Evolutionary conservation across 2,329 filamentous ascomycete species (phyloP), one percentile per base, ranked within the genome.

Genomic region (Paradendryphiella salina): DNA sequence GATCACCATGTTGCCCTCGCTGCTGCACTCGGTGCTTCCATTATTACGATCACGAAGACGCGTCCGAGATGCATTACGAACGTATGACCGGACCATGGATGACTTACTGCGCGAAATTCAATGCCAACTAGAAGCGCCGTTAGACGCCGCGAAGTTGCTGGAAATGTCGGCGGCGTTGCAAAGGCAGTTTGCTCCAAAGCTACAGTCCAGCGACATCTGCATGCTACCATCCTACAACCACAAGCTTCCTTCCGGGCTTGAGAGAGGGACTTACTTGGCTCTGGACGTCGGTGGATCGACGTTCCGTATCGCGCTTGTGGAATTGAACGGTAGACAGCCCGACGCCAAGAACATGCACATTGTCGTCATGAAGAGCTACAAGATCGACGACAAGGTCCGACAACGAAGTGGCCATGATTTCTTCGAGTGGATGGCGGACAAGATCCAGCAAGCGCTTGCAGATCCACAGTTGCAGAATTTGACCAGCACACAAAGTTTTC

Each of bases 171-270:
- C 57, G 38, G 65, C 69, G 50, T 65, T 80, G 53, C 74, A 77
- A 52, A 71, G 73, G 18, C 81, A 85, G 59, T 84, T 85, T 60
- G 72, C 74, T 43, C 74, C 79, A 42, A 80, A 80, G 58, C 72
- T 85, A 23, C 76, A 80, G 59, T 73, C 76, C 34, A 84, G 80
- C 66, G 77, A 81, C 18, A 79, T 82, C 50, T 84, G 80, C 71
- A 86, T 87, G 84, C 74, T 86, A 46, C 84, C 84, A 2, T 86
- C 84, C 4, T 85, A 84, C 72, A 84, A 82, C 65, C 78, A 85
- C 64, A 80, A 80, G 14, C 73, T 86, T 5, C 84, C 84, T 1
- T 80, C 79, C 4, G 84, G 84, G 4, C 66, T 76, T 39, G 84
- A 87, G 67, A 75, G 71, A 40, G 84, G 84, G 7, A 82, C 82